Percentiles rank a stretch among this genome's conserved stretches.
These are phyloP conservation scores for Mucor lusitanicus DNA, from an alignment of 371 early-diverging fungal genomes.

Conservation along the genomic window DNA sequence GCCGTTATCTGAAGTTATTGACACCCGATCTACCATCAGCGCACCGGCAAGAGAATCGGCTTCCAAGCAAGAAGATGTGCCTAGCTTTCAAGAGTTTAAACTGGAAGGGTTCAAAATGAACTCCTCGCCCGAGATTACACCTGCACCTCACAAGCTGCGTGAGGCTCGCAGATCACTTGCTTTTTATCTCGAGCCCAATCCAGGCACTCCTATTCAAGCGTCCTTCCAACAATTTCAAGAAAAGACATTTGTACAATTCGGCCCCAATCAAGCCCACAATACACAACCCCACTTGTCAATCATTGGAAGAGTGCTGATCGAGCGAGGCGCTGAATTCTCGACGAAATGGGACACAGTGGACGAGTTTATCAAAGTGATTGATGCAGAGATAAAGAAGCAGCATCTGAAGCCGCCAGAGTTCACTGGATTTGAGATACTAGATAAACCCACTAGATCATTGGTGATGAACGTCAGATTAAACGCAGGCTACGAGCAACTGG, in stretches of 20 bases:
- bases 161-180: slow-evolving; percentile 32
- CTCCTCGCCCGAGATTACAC: slow-evolving; percentile 15
- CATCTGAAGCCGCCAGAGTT: slow-evolving; percentile 23
- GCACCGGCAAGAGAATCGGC: slow-evolving; percentile 2
- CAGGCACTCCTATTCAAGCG: slow-evolving; percentile 24
- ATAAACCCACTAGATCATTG: slow-evolving; percentile 29
- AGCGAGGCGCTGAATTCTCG: slow-evolving; percentile 25
- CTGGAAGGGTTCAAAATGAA: slow-evolving; percentile 31
- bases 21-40: slow-evolving; percentile 19
- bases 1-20: slow-evolving; percentile 13
- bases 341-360: slow-evolving; percentile 30
- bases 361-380: slow-evolving; percentile 15
- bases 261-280: slow-evolving; percentile 39
- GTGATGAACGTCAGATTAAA: slow-evolving; percentile 24
- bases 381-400: slow-evolving; percentile 14
- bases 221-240: slow-evolving; percentile 33
- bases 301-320: slow-evolving; percentile 23
- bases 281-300: slow-evolving; percentile 28
- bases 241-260: slow-evolving; percentile 24
- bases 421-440: slow-evolving; percentile 27
- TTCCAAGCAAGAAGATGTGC: slow-evolving; percentile 11
- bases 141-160: slow-evolving; percentile 33
- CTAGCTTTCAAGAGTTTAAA: slow-evolving; percentile 29
- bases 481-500: slow-evolving; percentile 15
- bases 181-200: slow-evolving; percentile 32